phyloP scores from a whole-genome alignment of 106 monocot genomes.

The Dioscorea alata region DNA sequence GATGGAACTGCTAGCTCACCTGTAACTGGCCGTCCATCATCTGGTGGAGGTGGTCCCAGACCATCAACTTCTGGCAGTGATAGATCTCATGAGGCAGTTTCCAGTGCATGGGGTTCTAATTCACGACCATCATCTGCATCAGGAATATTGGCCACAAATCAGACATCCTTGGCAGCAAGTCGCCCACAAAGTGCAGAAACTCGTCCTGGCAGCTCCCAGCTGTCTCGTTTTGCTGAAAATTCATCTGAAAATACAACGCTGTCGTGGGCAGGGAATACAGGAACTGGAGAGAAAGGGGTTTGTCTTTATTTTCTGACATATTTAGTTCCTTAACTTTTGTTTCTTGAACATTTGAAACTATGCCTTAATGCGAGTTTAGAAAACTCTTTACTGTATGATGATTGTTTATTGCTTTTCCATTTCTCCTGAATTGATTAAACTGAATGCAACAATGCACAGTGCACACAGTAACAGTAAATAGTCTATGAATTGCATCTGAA shows the following conservation, averaged over 20 bases:
- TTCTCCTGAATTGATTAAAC: too few relatives aligned
- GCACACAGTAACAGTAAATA: too few relatives aligned
- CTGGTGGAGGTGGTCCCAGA: conserved; percentile 68
- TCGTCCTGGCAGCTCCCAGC: conserved; percentile 80
- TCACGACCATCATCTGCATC: conserved; percentile 90
- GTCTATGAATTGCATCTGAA: too few relatives aligned
- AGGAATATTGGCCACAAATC: conserved; percentile 49
- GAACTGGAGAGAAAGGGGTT: conserved; percentile 47
- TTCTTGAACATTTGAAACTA: background rate
- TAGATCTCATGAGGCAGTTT: conserved; percentile 42
- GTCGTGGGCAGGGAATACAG: conserved; percentile 21
- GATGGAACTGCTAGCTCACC: conserved; percentile 66
- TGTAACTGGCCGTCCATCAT: conserved; percentile 62
- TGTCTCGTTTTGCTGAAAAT: conserved; percentile 73
- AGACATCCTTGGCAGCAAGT: conserved; percentile 25
- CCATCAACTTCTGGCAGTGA: conserved; percentile 93
- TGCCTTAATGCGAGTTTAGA: too few relatives aligned
- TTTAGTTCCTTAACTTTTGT: background rate
- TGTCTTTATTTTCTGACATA: background rate
- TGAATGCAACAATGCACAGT: too few relatives aligned
- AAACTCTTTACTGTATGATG: too few relatives aligned
- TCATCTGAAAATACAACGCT: conserved; percentile 31
- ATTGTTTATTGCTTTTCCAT: too few relatives aligned
- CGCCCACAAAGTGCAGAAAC: conserved; percentile 98
- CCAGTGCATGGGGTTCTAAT: conserved; percentile 64